Conservation (phyloP, 768 basidiomycete genomes). For the Podaxis sp. region DNA sequence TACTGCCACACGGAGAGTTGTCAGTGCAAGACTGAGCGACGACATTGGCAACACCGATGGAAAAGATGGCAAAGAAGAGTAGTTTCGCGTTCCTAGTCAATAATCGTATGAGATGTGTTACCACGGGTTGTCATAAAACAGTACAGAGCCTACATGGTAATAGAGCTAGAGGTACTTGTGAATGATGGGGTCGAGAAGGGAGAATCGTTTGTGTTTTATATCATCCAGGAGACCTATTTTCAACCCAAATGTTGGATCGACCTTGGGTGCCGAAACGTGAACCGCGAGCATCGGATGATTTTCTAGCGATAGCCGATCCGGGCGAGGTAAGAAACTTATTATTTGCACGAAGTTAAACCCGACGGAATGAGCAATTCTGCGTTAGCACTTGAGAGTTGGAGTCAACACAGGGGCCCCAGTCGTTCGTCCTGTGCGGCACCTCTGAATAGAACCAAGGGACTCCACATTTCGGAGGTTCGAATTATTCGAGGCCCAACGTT, state of each 20-base stretch:
- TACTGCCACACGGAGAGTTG: background rate
- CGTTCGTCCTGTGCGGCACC: too few species aligned
- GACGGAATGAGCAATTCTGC: background rate
- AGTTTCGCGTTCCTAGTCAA: background rate
- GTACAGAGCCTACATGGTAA: background rate
- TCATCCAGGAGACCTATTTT: background rate
- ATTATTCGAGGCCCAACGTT: background rate
- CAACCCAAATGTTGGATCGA: background rate
- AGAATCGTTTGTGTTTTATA: background rate
- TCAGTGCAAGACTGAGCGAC: constrained; percentile 3
- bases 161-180: background rate
- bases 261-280: background rate
- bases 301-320: background rate
- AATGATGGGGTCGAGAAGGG: background rate
- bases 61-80: background rate
- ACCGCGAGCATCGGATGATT: background rate
- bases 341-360: background rate
- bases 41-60: background rate
- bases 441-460: too few species aligned
- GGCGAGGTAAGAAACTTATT: background rate
- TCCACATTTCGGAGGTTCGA: too few species aligned
- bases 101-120: background rate
- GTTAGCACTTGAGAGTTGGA: background rate
- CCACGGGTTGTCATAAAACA: background rate
- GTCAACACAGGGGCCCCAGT: background rate